Base-by-base conservation (phyloP, 1,139 yeast species). In the Zygoascus meyerae region DNA sequence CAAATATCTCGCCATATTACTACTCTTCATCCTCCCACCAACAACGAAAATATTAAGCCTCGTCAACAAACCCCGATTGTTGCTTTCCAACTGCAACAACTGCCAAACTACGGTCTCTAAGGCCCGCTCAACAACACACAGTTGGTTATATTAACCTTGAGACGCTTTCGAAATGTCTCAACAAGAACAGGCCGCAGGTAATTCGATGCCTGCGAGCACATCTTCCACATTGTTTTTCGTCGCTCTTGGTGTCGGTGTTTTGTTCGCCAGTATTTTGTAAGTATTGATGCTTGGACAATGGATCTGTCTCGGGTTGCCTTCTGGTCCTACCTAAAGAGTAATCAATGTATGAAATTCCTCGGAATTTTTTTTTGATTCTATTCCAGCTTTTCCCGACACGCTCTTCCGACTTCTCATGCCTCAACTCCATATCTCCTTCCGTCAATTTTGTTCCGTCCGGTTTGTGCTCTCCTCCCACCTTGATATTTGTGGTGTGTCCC, bases 231-330 rank as follows among this genome's bases (percentile, higher is more conserved):
- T 64, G 12, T 62, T 64, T 49, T 64, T 56, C 43, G 63, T 64
- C 28, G 67, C 68, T n/a, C 53, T 64, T 7, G 68, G 67, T 1
- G 59, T 64, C 37, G 68, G 68, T 17, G 57, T 64, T 14, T 59
- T 64, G 6, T 65, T 64, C 49, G 62, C 64, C 32, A 55, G 58
- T 45, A 42, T 64, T 34, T 63, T 67, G 57, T 58, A 52, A 44
- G 58, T 56, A 42, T 36, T 9, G 16, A n/a, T 17, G n/a, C 16
- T 12, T 14, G 11, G 2, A 5, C 21, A 12, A 12, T 18, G 21
- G 5, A 12, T 17, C 9, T 14, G n/a, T 15, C 14, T 21, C 7
- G 26, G 26, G 4, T 7, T 21, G 26, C 26, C 7, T 21, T 7
- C 26, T 7, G 26, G 26, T 7, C 7, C 26, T 21, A 21, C 26